These are phyloP conservation scores for Beauveria pseudobassiana DNA, from an alignment of 2,329 filamentous ascomycete genomes.

Conservation along the genomic window DNA sequence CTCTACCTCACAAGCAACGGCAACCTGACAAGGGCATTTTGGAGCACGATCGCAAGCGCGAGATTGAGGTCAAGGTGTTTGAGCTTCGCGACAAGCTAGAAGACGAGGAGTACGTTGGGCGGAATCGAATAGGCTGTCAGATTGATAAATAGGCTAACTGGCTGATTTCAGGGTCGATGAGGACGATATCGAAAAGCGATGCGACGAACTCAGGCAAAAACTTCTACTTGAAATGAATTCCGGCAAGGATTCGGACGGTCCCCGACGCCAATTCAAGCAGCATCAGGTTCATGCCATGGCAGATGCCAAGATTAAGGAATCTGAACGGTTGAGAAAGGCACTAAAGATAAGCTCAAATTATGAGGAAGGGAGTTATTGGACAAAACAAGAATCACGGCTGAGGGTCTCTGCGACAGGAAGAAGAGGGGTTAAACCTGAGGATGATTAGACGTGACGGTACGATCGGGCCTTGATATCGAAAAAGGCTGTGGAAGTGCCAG, in stretches of 20 bases:
- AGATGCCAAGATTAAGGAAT: conserved; percentile 93
- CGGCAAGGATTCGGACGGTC: conserved; percentile 24
- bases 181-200: conserved; percentile 74
- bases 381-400: conserved; percentile 67
- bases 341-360: conserved; percentile 82
- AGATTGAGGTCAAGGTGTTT: conserved; percentile 88
- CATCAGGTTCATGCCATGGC: conserved; percentile 96
- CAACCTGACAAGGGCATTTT: conserved; percentile 89
- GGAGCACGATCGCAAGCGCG: conserved; percentile 85
- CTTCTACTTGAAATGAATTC: conserved; percentile 31
- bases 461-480: neutral
- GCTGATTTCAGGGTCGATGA: conserved; percentile 59
- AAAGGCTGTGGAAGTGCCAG: neutral
- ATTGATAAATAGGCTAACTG: conserved; percentile 9
- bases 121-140: no score
- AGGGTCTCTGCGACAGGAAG: conserved; percentile 36
- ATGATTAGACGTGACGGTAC: neutral
- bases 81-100: conserved; percentile 87
- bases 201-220: conserved; percentile 35
- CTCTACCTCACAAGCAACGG: conserved; percentile 63
- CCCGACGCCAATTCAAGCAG: conserved; percentile 61
- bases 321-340: conserved; percentile 76
- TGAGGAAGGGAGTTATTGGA: conserved; percentile 81
- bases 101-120: conserved; percentile 63
- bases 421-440: conserved; percentile 20